These are phyloP conservation scores for Pyricularia sp. DNA, from an alignment of 2,329 filamentous ascomycete species.

Conservation along the genomic window DNA sequence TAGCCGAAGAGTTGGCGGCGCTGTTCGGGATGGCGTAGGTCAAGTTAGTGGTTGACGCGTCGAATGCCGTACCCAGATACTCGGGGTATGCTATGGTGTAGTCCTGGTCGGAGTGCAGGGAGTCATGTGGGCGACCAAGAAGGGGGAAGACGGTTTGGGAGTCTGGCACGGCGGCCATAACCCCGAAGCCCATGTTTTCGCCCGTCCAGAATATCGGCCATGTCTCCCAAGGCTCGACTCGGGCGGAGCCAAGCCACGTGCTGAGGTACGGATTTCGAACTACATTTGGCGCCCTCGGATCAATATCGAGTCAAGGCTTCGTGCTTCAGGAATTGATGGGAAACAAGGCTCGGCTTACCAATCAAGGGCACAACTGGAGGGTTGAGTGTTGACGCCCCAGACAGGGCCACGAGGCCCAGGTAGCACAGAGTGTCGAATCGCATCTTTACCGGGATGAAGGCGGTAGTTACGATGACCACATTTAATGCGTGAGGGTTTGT, in stretches of 20 bases:
- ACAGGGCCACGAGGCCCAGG: constrained; percentile 22
- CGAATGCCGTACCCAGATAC: constrained; percentile 15
- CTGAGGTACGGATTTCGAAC: constrained; percentile 51
- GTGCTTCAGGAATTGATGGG: neutral
- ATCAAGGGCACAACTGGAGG: constrained; percentile 48
- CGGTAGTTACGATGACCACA: neutral
- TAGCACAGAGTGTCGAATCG: constrained; percentile 13
- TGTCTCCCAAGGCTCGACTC: constrained; percentile 66
- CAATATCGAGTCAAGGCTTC: neutral
- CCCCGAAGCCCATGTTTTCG: constrained; percentile 35
- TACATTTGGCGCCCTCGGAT: neutral
- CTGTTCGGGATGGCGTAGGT: constrained; percentile 31
- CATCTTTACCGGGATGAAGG: constrained; percentile 13
- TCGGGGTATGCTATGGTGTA: constrained; percentile 31
- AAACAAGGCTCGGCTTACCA: constrained; percentile 13
- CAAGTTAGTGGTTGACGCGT: constrained; percentile 20
- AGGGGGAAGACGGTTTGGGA: constrained; percentile 36
- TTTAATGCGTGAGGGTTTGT: neutral
- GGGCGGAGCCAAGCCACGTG: constrained; percentile 55
- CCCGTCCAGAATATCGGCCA: constrained; percentile 60
- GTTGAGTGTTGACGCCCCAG: constrained; percentile 40
- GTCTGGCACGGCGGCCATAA: constrained; percentile 35
- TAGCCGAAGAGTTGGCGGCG: neutral
- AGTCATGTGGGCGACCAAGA: constrained; percentile 41
- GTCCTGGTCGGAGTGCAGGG: constrained; percentile 19